A percentile compares a stretch with the other conserved stretches of the same genome.
Evolutionary conservation across 2,329 filamentous ascomycete genomes (phyloP).

Genomic region (Sphaerulina populicola): DNA sequence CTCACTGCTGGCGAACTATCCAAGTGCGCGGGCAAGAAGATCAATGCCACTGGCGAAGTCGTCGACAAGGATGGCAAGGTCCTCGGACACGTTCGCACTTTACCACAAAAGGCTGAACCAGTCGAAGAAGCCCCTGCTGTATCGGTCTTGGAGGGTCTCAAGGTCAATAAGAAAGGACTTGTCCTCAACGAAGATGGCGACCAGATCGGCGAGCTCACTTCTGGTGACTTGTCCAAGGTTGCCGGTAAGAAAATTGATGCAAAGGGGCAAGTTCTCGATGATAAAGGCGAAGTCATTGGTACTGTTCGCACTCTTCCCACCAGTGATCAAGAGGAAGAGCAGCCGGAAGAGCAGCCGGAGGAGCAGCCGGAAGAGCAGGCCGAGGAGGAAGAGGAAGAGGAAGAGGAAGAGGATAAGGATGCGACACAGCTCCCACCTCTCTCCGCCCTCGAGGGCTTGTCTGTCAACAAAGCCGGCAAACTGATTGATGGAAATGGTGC

Average conservation of each 20-base stretch:
- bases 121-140: conserved; percentile 33
- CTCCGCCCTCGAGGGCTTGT: conserved; percentile 43
- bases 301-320: conserved; percentile 46
- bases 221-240: conserved; percentile 53
- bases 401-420: conserved; percentile 30
- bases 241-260: conserved; percentile 57
- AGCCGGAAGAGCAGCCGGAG: conserved; percentile 31
- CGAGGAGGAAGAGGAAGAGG: conserved; percentile 30
- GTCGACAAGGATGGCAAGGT: conserved; percentile 56
- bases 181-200: conserved; percentile 48
- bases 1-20: conserved; percentile 50
- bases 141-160: conserved; percentile 44
- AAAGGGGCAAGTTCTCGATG: conserved; percentile 56
- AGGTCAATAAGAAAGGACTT: conserved; percentile 53
- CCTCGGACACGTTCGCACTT: conserved; percentile 52
- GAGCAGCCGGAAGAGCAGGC: too few relatives aligned
- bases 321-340: conserved; percentile 27
- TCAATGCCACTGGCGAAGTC: conserved; percentile 57
- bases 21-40: conserved; percentile 57
- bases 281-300: conserved; percentile 53
- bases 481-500: conserved; percentile 41
- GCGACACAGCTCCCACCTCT: conserved; percentile 39
- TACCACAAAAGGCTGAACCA: conserved; percentile 37
- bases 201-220: conserved; percentile 45
- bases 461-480: conserved; percentile 46